These are phyloP conservation scores for Eleusine indica DNA, from an alignment of 176 grass and related monocot genomes.

Conservation along the genomic window DNA sequence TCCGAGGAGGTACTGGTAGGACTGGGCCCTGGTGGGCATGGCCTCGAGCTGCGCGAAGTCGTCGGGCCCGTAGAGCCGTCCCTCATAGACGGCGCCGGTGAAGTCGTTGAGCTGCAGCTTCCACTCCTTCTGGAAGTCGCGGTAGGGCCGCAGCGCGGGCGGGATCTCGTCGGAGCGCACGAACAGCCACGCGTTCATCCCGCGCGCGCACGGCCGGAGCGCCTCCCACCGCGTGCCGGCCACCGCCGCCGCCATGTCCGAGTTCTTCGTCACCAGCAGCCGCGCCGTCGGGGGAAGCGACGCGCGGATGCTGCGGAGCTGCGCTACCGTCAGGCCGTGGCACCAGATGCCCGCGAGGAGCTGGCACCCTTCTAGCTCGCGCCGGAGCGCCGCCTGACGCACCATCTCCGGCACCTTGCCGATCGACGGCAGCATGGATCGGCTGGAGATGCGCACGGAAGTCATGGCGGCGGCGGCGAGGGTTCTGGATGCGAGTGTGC, in stretches of 20 bases:
- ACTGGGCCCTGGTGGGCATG: conserved; percentile 81
- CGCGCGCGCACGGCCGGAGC: conserved; percentile 70
- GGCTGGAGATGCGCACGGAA: conserved; percentile 56
- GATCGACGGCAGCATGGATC: conserved; percentile 56
- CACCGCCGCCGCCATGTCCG: conserved; percentile 73
- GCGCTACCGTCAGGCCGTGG: conserved; percentile 80
- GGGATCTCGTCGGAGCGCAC: conserved; percentile 98
- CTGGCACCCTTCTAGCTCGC: conserved; percentile 78
- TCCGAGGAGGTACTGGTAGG: conserved; percentile 82
- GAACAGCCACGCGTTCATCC: conserved; percentile 98
- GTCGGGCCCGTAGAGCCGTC: conserved; percentile 80
- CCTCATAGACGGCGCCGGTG: conserved; percentile 91
- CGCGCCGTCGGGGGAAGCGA: conserved; percentile 54
- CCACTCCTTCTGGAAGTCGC: conserved; percentile 90
- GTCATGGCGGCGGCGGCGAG: conserved; percentile 47
- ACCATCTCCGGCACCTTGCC: conserved; percentile 53
- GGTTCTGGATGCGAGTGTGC: conserved; percentile 25
- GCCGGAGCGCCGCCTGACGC: conserved; percentile 55
- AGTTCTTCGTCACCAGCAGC: conserved; percentile 90
- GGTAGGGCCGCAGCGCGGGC: conserved; percentile 76
- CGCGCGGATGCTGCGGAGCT: conserved; percentile 82
- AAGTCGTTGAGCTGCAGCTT: conserved; percentile 87
- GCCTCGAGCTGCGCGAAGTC: conserved; percentile 82
- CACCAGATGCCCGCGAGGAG: conserved; percentile 86
- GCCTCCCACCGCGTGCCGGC: conserved; percentile 82